Evolutionary conservation across 177 flowering plant species (phyloP).

Genomic region (Tripterygium wilfordii): DNA sequence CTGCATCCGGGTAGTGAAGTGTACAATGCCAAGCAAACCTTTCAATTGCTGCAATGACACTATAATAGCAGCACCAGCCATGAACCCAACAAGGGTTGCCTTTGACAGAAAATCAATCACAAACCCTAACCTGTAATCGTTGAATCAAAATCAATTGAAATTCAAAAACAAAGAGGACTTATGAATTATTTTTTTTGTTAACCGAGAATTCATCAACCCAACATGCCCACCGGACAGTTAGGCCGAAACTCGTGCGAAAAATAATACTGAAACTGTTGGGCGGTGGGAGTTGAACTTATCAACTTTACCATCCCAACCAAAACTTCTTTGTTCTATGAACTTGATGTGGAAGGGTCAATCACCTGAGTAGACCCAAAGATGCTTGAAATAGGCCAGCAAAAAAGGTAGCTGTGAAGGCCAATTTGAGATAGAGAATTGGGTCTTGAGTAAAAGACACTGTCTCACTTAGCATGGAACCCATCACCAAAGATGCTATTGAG

Average conservation of each 20-base stretch:
- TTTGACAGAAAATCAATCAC: slow-evolving; percentile 72
- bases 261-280: no score
- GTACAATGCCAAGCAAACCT: slow-evolving; percentile 66
- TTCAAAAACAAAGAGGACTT: not conserved
- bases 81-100: slow-evolving; percentile 72
- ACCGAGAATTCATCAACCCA: no score
- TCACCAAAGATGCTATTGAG: slow-evolving; percentile 76
- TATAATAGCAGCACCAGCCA: slow-evolving; percentile 79
- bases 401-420: slow-evolving; percentile 73
- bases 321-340: no score
- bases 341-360: not conserved
- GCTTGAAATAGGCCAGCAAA: slow-evolving; percentile 73
- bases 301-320: no score
- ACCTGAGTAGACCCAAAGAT: slow-evolving; percentile 64
- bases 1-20: slow-evolving; percentile 65
- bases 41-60: slow-evolving; percentile 71
- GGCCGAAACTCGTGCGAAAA: no score
- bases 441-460: slow-evolving; percentile 32
- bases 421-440: slow-evolving; percentile 46
- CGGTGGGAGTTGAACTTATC: no score
- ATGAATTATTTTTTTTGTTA: no score
- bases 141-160: slow-evolving; percentile 2
- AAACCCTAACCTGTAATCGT: slow-evolving; percentile 54
- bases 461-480: slow-evolving; percentile 71
- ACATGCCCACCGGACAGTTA: no score